Percentiles rank a stretch among this genome's conserved stretches.
phyloP scores from a whole-genome alignment of 1,139 yeast species.

The Spathaspora sp. region DNA sequence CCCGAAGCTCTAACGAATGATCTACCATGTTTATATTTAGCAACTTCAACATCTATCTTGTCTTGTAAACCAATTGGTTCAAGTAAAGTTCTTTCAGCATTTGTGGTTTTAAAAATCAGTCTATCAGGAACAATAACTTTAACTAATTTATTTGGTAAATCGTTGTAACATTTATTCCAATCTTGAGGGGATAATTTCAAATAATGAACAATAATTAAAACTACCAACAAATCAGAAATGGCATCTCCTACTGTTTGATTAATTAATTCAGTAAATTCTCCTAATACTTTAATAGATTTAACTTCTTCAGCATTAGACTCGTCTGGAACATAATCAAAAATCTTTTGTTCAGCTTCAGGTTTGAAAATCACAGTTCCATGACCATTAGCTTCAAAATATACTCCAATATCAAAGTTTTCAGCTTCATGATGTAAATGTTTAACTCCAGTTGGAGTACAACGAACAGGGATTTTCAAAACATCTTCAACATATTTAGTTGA shows the following conservation, averaged over 20 bases:
- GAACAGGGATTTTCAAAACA: constrained; percentile 70
- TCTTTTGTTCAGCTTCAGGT: constrained; percentile 46
- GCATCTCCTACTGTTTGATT: constrained; percentile 99
- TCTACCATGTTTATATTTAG: constrained; percentile 62
- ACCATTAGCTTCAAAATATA: constrained; percentile 98
- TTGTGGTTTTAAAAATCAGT: constrained; percentile 74
- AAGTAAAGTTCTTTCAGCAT: constrained; percentile 82
- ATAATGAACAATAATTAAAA: constrained; percentile 62
- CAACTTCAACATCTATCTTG: constrained; percentile 65
- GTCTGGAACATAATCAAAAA: constrained; percentile 21
- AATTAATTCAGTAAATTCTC: constrained; percentile 64
- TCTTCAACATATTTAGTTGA: constrained; percentile 73
- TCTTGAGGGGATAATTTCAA: constrained; percentile 55
- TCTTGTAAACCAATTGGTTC: constrained; percentile 79
- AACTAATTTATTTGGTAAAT: constrained; percentile 80
- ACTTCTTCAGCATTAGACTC: constrained; percentile 23
- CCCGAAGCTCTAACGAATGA: constrained; percentile 97
- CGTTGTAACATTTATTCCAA: constrained; percentile 80
- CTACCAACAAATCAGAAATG: constrained; percentile 80
- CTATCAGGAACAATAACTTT: constrained; percentile 86
- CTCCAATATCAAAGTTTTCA: constrained; percentile 80
- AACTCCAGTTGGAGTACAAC: constrained; percentile 93
- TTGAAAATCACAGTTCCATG: constrained; percentile 94
- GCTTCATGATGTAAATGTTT: constrained; percentile 93
- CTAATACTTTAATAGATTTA: constrained; percentile 50